These are phyloP conservation scores for Taphrina betulina DNA, from an alignment of 1,139 yeast species.

Conservation along the genomic window DNA sequence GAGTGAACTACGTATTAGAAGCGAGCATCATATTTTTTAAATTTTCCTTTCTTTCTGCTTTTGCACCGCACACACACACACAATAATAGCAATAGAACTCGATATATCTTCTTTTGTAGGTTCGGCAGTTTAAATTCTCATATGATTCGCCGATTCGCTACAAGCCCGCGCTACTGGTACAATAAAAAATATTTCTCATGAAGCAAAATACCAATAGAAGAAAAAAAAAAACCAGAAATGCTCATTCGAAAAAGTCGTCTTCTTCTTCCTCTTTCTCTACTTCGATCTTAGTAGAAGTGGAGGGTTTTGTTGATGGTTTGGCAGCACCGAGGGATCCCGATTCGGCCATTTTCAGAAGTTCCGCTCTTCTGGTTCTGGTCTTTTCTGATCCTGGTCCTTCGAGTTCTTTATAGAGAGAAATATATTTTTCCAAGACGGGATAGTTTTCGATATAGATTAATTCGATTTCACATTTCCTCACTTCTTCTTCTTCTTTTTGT, in stretches of 20 bases:
- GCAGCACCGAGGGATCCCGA: background rate
- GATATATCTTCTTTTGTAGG: no score
- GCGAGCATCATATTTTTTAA: no score
- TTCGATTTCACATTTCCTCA: constrained; percentile 28
- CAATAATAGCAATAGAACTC: no score
- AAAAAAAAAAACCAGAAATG: background rate
- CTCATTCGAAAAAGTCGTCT: constrained; percentile 27
- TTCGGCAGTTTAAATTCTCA: no score
- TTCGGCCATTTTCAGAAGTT: constrained; percentile 15
- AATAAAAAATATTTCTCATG: no score
- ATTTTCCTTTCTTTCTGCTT: no score
- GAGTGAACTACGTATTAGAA: no score
- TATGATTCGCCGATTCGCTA: no score
- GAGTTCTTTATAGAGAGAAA: constrained; percentile 34
- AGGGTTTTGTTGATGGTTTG: no score
- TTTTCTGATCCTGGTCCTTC: background rate
- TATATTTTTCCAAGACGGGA: constrained; percentile 34
- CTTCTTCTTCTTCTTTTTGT: constrained; percentile 26
- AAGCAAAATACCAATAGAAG: background rate
- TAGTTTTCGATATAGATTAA: constrained; percentile 31
- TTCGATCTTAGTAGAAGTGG: no score
- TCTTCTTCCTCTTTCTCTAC: background rate
- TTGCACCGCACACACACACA: no score
- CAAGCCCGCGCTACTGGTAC: no score
- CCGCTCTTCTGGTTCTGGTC: constrained; percentile 7